Percentiles rank a stretch among this genome's conserved stretches.
These are phyloP conservation scores for Paramecium sexaurelia DNA, from an alignment of 73 alveolate species.

Conservation along the genomic window DNA sequence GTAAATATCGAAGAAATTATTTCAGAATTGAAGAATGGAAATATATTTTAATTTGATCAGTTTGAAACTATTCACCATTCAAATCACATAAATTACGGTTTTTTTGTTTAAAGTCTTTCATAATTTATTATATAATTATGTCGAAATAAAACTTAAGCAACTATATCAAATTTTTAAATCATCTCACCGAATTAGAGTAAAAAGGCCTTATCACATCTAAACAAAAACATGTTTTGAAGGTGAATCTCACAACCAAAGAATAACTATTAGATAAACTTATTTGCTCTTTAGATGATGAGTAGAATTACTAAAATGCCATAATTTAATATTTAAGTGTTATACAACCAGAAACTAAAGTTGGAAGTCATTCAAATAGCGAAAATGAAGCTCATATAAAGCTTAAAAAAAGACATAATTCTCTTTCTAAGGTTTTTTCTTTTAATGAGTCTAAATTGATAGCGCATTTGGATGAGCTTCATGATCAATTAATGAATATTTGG, in stretches of 20 bases:
- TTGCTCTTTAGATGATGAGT: slow-evolving; percentile 6
- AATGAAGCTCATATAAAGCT: not conserved
- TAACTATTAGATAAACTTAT: not conserved
- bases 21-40: not conserved
- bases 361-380: not conserved
- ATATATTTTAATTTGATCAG: not conserved
- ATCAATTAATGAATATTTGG: not conserved
- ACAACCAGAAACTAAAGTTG: not conserved
- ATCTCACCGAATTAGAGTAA: not conserved
- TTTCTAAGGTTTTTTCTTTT: not conserved
- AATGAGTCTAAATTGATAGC: not conserved
- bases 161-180: not conserved
- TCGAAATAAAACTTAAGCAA: not conserved
- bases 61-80: not conserved
- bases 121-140: not conserved
- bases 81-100: not conserved
- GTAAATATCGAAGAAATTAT: no score
- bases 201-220: not conserved
- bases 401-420: not conserved
- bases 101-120: not conserved
- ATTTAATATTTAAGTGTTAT: not conserved
- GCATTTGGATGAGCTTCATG: not conserved
- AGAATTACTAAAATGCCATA: not conserved
- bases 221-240: not conserved
- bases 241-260: not conserved